These are phyloP conservation scores for Aphanomyces euteiches DNA, from an alignment of 352 stramenopile species.

Conservation along the genomic window DNA sequence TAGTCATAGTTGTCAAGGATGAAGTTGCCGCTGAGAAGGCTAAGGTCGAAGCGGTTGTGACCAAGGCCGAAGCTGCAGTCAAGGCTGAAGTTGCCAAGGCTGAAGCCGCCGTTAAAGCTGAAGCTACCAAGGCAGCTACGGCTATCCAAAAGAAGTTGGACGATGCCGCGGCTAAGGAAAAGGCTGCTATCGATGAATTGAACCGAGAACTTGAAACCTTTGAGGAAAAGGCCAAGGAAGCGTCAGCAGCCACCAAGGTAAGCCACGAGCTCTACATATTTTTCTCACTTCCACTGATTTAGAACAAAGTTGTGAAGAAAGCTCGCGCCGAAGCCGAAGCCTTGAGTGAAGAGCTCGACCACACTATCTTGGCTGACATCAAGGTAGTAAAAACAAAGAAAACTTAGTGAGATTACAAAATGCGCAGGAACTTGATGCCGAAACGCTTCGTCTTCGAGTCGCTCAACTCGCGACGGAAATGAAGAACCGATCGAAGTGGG, in stretches of 20 bases:
- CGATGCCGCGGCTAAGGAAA: constrained; percentile 48
- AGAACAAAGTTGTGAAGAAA: constrained; percentile 52
- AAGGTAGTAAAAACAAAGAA: constrained; percentile 39
- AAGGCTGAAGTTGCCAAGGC: constrained; percentile 34
- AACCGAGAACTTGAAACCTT: constrained; percentile 33
- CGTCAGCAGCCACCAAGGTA: constrained; percentile 14
- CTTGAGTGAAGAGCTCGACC: constrained; percentile 55
- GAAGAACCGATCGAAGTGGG: constrained; percentile 85
- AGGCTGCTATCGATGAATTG: constrained; percentile 18
- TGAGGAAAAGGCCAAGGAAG: constrained; percentile 25
- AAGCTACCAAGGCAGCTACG: constrained; percentile 34
- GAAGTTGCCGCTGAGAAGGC: constrained; percentile 22
- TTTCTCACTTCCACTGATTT: not conserved
- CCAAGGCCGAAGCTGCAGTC: constrained; percentile 23
- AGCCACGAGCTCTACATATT: not conserved
- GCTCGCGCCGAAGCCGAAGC: constrained; percentile 49
- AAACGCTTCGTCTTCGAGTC: constrained; percentile 67
- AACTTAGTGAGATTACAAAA: not conserved
- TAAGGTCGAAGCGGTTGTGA: constrained; percentile 38
- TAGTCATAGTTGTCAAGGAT: constrained; percentile 34
- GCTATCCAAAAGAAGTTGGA: constrained; percentile 63
- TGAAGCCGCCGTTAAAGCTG: constrained; percentile 37
- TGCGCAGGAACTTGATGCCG: constrained; percentile 57
- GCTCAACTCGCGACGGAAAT: constrained; percentile 78
- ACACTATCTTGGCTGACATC: constrained; percentile 68